These are phyloP conservation scores for Cryoendolithus antarcticus DNA, from an alignment of 2,329 filamentous ascomycete species.

Conservation along the genomic window DNA sequence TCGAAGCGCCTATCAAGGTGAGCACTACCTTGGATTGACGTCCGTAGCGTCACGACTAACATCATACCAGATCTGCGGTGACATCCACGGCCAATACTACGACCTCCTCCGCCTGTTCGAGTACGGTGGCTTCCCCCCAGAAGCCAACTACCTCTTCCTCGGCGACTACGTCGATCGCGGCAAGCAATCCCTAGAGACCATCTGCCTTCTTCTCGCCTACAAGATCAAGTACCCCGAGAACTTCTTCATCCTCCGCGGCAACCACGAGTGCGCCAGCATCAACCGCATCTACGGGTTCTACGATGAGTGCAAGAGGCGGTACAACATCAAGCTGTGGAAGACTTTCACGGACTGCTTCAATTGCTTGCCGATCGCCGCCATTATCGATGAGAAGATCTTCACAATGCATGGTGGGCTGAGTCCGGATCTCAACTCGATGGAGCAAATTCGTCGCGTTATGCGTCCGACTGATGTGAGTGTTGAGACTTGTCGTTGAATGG, in stretches of 20 bases:
- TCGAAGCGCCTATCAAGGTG: constrained; percentile 52
- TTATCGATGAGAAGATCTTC: constrained; percentile 99
- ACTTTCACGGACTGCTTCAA: constrained; percentile 99
- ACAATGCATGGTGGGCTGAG: constrained; percentile 98
- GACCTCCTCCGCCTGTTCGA: constrained; percentile 95
- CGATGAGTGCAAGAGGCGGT: constrained; percentile 97
- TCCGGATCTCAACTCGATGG: constrained; percentile 97
- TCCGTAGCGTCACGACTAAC: not conserved
- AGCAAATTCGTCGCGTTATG: constrained; percentile 98
- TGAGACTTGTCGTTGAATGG: constrained; percentile 9
- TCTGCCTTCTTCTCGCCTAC: constrained; percentile 91
- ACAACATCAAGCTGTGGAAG: constrained; percentile 99
- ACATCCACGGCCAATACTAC: constrained; percentile 99
- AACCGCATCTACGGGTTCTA: constrained; percentile 99
- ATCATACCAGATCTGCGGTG: constrained; percentile 73
- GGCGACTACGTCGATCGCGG: constrained; percentile 98
- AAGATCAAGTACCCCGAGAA: constrained; percentile 99
- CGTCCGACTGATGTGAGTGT: constrained; percentile 88
- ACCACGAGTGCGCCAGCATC: constrained; percentile 98
- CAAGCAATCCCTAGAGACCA: constrained; percentile 98
- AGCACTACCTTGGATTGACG: not conserved
- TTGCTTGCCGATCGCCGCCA: constrained; percentile 92
- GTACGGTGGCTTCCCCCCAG: constrained; percentile 93
- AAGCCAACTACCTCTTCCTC: constrained; percentile 98
- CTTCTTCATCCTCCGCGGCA: constrained; percentile 96